Conservation (phyloP, 306 rosid genomes). For the Vigna nakashimae region DNA sequence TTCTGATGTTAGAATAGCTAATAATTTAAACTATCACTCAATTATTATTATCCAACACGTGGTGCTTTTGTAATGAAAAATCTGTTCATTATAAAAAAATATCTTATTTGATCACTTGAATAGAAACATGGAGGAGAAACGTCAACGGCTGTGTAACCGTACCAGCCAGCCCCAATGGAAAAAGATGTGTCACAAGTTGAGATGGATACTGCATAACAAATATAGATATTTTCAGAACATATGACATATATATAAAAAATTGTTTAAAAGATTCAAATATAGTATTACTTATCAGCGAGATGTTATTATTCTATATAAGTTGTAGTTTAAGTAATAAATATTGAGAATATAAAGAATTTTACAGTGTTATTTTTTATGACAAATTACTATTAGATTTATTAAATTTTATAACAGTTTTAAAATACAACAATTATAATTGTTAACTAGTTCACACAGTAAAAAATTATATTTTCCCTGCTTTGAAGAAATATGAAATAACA, state of each 20-base stretch:
- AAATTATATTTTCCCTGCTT: background rate
- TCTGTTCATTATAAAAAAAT: background rate
- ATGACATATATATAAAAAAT: no score
- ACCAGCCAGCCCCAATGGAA: background rate
- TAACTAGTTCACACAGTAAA: background rate
- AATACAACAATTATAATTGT: background rate
- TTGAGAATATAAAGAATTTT: no score
- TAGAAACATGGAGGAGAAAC: conserved; percentile 14
- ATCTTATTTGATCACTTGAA: background rate
- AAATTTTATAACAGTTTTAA: no score
- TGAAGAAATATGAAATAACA: conserved; percentile 36
- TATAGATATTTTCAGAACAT: conserved; percentile 34
- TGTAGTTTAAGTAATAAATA: no score
- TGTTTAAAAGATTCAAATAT: no score
- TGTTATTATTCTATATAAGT: no score
- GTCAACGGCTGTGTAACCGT: background rate
- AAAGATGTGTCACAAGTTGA: background rate
- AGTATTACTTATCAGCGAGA: no score
- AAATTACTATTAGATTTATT: no score
- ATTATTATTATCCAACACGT: background rate
- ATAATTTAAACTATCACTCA: background rate
- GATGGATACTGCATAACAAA: background rate
- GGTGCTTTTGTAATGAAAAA: background rate
- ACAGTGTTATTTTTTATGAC: no score
- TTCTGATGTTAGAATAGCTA: background rate